Evolutionary conservation across 768 basidiomycete species (phyloP).

Genomic region (Mycena albidolilacea): DNA sequence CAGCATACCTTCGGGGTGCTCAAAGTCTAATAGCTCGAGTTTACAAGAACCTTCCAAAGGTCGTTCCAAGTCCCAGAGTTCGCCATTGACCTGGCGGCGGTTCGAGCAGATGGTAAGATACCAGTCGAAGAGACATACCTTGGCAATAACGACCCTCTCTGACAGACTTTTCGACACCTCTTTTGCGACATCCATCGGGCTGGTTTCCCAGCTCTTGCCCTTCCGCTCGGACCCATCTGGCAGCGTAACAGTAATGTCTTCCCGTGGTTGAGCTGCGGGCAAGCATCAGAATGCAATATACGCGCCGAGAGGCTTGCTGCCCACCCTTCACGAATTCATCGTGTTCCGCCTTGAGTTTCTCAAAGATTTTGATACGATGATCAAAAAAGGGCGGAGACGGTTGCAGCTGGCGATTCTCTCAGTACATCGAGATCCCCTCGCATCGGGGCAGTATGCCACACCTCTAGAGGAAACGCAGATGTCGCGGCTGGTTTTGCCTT

Average conservation of each 20-base stretch:
- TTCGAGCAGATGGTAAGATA: background rate
- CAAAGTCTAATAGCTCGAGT: conserved; percentile 92
- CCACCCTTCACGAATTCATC: conserved; percentile 85
- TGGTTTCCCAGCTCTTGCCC: conserved; percentile 95
- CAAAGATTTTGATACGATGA: conserved; percentile 91
- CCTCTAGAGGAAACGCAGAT: conserved; percentile 76
- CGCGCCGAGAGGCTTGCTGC: conserved; percentile 8
- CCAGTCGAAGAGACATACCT: conserved; percentile 64
- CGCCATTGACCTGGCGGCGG: conserved; percentile 77
- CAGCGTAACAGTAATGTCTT: conserved; percentile 87
- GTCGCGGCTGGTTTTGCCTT: conserved; percentile 57
- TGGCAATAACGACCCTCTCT: conserved; percentile 93
- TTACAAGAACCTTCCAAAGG: conserved; percentile 90
- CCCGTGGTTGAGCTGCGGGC: conserved; percentile 79
- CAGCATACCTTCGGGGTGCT: conserved; percentile 84
- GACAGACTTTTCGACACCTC: conserved; percentile 89
- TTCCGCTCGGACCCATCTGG: conserved; percentile 89
- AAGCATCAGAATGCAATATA: background rate
- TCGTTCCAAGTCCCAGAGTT: conserved; percentile 95
- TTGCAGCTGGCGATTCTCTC: conserved; percentile 68
- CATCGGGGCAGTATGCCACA: conserved; percentile 47
- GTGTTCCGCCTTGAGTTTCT: conserved; percentile 87
- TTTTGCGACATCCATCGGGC: conserved; percentile 92
- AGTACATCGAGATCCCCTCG: conserved; percentile 20
- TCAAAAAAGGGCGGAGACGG: conserved; percentile 91